A percentile compares a stretch with the other conserved stretches of the same genome.
These are phyloP conservation scores for Striga hermonthica DNA, from an alignment of 305 asterid genomes.

Conservation along the genomic window DNA sequence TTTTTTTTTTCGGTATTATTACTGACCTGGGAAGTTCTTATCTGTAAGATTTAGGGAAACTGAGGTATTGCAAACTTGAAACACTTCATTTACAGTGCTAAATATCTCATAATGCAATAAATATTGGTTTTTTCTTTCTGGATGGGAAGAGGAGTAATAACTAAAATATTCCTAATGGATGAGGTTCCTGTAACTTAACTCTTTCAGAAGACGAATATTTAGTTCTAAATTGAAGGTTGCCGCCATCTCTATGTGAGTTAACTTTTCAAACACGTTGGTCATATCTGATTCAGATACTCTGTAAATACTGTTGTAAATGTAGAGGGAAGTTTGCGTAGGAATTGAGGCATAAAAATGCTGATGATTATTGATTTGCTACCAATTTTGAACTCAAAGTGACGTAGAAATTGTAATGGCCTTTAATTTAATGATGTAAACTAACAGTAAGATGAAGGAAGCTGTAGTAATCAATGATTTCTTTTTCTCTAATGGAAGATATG, in stretches of 20 bases:
- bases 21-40: background rate
- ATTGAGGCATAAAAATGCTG: background rate
- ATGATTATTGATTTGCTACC: background rate
- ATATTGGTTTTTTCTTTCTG: too few relatives aligned
- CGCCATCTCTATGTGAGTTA: background rate
- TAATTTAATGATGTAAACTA: background rate
- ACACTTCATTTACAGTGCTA: too few relatives aligned
- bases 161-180: conserved; percentile 12
- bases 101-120: too few relatives aligned
- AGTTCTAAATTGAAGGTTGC: background rate
- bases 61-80: too few relatives aligned
- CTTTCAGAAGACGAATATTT: background rate
- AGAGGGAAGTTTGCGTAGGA: background rate
- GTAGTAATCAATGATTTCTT: background rate
- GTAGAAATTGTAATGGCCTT: too few relatives aligned
- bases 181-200: background rate
- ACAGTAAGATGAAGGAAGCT: background rate
- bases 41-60: background rate
- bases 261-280: conserved; percentile 1
- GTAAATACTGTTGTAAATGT: background rate
- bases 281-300: background rate
- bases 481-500: background rate
- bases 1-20: too few relatives aligned
- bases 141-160: background rate
- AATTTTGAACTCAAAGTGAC: background rate